phyloP scores from a whole-genome alignment of 1,139 yeast species.

The Debaryomycetaceae sp. region DNA sequence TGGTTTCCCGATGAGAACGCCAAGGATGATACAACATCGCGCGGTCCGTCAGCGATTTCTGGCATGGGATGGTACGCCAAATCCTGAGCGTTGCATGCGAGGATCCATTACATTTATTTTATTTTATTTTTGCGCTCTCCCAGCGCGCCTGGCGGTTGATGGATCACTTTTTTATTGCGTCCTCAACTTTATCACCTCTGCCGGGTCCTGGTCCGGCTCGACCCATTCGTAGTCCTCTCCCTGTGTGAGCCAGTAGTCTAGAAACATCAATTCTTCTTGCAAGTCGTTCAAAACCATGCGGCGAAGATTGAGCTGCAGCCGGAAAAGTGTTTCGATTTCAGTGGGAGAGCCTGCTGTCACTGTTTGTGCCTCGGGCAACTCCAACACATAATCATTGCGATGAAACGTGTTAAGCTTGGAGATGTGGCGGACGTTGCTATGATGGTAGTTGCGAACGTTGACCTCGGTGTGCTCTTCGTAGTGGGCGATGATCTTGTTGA shows the following conservation, averaged over 20 bases:
- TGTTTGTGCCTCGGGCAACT: slow-evolving; percentile 16
- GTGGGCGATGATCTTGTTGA: slow-evolving; percentile 31
- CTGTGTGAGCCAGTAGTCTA: slow-evolving; percentile 34
- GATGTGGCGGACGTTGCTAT: slow-evolving; percentile 24
- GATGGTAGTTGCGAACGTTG: slow-evolving; percentile 36
- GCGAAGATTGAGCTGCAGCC: slow-evolving; percentile 23
- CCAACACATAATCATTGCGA: slow-evolving; percentile 25
- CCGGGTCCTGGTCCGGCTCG: slow-evolving; percentile 49
- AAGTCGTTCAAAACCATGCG: slow-evolving; percentile 30
- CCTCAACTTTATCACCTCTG: slow-evolving; percentile 21
- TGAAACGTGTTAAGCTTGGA: slow-evolving; percentile 17
- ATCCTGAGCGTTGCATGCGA: too few species aligned
- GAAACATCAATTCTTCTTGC: slow-evolving; percentile 31
- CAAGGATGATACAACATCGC: slow-evolving; percentile 7
- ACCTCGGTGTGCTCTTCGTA: slow-evolving; percentile 40
- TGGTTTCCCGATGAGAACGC: slow-evolving; percentile 6
- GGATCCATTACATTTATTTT: too few species aligned
- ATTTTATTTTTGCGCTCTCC: too few species aligned
- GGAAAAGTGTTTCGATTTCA: slow-evolving; percentile 13
- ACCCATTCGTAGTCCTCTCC: slow-evolving; percentile 41
- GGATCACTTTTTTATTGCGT: slow-evolving; percentile 4
- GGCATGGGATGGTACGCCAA: slow-evolving; percentile 5
- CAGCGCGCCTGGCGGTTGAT: slow-evolving; percentile 1
- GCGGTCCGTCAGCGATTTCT: neutral
- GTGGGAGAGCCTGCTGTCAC: slow-evolving; percentile 1